Evolutionary conservation across 2,329 filamentous ascomycete genomes (phyloP), one percentile per base, ranked within the genome.

Genomic region (Sporothrix phasma): DNA sequence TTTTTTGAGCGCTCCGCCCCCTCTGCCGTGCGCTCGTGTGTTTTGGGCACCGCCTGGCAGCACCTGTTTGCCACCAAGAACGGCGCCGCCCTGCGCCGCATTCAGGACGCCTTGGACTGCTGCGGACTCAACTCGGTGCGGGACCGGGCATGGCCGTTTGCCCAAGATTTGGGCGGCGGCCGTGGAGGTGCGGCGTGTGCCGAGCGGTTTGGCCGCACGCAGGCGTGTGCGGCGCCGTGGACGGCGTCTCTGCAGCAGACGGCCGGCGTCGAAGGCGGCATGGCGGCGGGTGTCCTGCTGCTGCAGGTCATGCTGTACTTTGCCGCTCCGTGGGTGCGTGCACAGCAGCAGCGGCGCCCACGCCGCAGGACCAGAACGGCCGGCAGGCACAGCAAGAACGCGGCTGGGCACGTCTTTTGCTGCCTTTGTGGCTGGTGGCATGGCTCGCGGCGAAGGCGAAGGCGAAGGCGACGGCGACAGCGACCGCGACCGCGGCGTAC

Each of bases 41-140:
- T 76, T 1, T 73, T 90, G n/a, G 76, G 83, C 8, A 75, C 75
- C 3, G 73, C 72, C 45, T 90, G 88, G 88, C 74, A 77, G 68
- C 67, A 65, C 2, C 70, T 89, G 64, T 89, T 78, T 69, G 72
- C 68, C 0, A 68, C 70, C 0, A 83, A 85, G 66, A 76, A 88
- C 63, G 77, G 67, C 0, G 67, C 68, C 0, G 72, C 77, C 1
- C 81, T 90, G 64, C 76, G 79, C 47, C 73, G 74, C 1, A 86
- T 91, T 60, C 88, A 91, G 70, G 84, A 90, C 70, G 72, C 79
- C 0, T 80, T 89, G 37, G 71, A 80, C 7, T 91, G 88, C 75
- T 91, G 88, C 68, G 88, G 88, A 0, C 76, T 89, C 39, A 78
- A 78, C 63, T 80, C 77, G 4, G 71, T 83, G 31, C 73, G 71